Evolutionary conservation across 345 rosid genomes (phyloP).

Genomic region (Citrus mangshanensis): DNA sequence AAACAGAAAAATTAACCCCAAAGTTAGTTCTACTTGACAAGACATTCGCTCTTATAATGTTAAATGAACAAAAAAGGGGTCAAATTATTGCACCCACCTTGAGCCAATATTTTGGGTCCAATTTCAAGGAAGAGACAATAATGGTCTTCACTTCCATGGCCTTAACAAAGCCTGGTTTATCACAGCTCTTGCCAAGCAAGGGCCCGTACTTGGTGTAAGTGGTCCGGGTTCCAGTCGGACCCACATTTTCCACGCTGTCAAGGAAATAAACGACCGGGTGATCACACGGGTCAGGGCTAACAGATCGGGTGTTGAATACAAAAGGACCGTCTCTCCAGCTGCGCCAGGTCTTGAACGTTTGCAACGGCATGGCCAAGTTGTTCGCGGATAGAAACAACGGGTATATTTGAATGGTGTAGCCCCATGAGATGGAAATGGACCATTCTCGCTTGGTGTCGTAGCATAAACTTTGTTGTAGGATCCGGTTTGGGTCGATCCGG

Average conservation of each 20-base stretch:
- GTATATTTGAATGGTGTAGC: conserved; percentile 71
- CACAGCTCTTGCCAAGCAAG: conserved; percentile 35
- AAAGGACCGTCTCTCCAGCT: conserved; percentile 60
- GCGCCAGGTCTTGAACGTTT: conserved; percentile 79
- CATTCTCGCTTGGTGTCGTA: conserved; percentile 54
- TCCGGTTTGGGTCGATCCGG: conserved; percentile 54
- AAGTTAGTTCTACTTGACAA: background rate
- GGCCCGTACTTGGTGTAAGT: conserved; percentile 31
- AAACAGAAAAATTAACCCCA: background rate
- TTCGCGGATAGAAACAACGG: conserved; percentile 36
- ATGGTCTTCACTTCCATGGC: conserved; percentile 44
- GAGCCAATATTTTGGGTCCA: conserved; percentile 62
- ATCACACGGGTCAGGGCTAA: conserved; percentile 45
- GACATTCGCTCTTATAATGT: background rate
- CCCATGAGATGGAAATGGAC: conserved; percentile 85
- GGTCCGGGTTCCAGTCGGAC: conserved; percentile 47
- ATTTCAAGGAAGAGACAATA: conserved; percentile 47
- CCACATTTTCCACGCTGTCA: conserved; percentile 41
- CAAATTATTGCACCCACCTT: conserved; percentile 34
- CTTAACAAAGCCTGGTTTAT: conserved; percentile 19
- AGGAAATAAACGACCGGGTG: conserved; percentile 57
- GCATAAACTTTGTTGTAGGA: conserved; percentile 64
- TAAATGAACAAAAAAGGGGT: background rate
- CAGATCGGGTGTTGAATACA: conserved; percentile 59
- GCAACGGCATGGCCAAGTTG: conserved; percentile 52